Percentiles rank a stretch among this genome's conserved stretches.
Conservation (phyloP, 805 yeast genomes). For the Candida germanica region DNA sequence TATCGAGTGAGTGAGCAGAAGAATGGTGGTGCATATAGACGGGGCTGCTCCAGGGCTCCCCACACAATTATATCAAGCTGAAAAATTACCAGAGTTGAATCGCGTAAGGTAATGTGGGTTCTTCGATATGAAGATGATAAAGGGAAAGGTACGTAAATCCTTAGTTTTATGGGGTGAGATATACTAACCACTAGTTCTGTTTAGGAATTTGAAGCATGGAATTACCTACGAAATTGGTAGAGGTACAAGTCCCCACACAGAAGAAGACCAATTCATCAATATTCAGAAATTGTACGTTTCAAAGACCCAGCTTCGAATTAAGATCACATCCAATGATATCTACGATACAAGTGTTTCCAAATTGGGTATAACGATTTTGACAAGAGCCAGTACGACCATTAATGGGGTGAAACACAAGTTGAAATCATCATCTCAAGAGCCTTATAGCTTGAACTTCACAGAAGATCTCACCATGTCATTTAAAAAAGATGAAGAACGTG, state of each 20-base stretch:
- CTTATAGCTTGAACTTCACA: conserved; percentile 4
- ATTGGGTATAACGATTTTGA: conserved; percentile 5
- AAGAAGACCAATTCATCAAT: conserved; percentile 4
- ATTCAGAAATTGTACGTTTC: conserved; percentile 10
- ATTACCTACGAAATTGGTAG: conserved; percentile 5
- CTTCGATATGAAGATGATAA: conserved; percentile 5
- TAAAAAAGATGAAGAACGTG: conserved; percentile 7
- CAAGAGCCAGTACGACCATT: conserved; percentile 11
- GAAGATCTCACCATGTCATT: conserved; percentile 8
- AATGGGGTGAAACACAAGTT: conserved; percentile 12
- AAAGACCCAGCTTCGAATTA: conserved; percentile 11
- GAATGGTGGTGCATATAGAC: too few relatives aligned
- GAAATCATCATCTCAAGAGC: conserved; percentile 1
- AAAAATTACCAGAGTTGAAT: too few relatives aligned
- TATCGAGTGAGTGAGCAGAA: too few relatives aligned
- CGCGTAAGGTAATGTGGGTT: conserved; percentile 7
- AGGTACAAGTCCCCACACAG: conserved; percentile 2
- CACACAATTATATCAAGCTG: too few relatives aligned
- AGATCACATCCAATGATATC: conserved; percentile 1
- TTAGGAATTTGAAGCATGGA: conserved; percentile 4
- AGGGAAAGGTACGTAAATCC: conserved; percentile 8
- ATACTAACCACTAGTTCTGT: conserved; percentile 4
- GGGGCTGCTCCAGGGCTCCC: too few relatives aligned
- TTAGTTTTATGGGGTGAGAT: too few relatives aligned
- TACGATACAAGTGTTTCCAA: conserved; percentile 5